Percentiles rank a stretch among this genome's conserved stretches.
These are phyloP conservation scores for Mycosarcoma maydis DNA, from an alignment of 1,284 basidiomycete genomes.

Conservation along the genomic window DNA sequence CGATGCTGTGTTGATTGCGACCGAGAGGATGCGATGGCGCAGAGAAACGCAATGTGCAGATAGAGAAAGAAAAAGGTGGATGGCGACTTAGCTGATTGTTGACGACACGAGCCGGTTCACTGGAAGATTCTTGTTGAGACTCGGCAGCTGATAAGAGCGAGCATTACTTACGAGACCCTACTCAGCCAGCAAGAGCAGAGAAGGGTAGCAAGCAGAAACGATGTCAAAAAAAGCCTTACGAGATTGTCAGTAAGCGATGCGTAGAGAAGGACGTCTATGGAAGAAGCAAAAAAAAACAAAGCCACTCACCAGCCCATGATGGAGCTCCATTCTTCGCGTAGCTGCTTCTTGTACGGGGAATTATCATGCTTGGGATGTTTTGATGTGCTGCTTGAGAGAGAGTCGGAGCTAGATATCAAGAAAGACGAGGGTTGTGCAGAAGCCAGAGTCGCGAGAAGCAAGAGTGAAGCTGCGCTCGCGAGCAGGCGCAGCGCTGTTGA, in stretches of 20 bases:
- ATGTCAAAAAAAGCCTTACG: not conserved
- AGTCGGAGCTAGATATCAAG: slow-evolving; percentile 13
- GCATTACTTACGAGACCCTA: slow-evolving; percentile 45
- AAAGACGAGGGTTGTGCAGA: slow-evolving; percentile 9
- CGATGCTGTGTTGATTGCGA: slow-evolving; percentile 44
- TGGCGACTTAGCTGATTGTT: slow-evolving; percentile 41
- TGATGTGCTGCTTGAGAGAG: slow-evolving; percentile 7
- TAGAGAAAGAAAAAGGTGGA: slow-evolving; percentile 2
- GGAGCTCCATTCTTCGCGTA: slow-evolving; percentile 47
- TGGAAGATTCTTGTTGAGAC: not conserved
- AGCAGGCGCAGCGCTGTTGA: slow-evolving; percentile 20
- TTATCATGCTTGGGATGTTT: slow-evolving; percentile 14
- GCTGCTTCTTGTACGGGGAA: slow-evolving; percentile 7
- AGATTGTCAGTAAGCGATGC: slow-evolving; percentile 6
- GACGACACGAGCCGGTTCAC: not conserved
- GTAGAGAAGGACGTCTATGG: no score
- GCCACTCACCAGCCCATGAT: slow-evolving; percentile 52
- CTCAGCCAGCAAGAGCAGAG: slow-evolving; percentile 13
- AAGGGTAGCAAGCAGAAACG: slow-evolving; percentile 17
- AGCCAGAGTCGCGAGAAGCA: slow-evolving; percentile 16
- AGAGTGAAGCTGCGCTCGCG: slow-evolving; percentile 19
- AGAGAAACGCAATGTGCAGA: not conserved
- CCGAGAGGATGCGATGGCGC: slow-evolving; percentile 4
- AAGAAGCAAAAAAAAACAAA: not conserved
- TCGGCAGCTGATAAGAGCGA: not conserved